Evolutionary conservation across 495 filamentous ascomycete species (phyloP).

Genomic region (Penicillium salamii): DNA sequence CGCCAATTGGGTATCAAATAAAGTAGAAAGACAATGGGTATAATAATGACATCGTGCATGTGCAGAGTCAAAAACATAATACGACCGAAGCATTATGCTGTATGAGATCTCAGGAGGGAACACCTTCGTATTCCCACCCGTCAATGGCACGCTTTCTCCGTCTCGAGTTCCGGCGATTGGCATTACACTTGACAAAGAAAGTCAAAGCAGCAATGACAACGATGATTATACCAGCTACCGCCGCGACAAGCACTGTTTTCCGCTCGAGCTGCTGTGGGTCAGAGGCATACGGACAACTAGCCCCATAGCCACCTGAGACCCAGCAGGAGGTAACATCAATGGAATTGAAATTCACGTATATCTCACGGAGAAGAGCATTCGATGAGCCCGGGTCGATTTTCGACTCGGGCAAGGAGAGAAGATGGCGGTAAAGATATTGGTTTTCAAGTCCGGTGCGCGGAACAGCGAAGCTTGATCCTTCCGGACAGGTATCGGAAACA

Average conservation of each 20-base stretch:
- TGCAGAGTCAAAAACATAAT: too few species aligned
- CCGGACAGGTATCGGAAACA: slow-evolving; percentile 38
- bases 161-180: slow-evolving; percentile 52
- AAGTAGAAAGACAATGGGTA: too few species aligned
- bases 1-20: too few species aligned
- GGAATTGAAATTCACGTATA: slow-evolving; percentile 61
- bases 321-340: slow-evolving; percentile 55
- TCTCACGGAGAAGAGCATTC: slow-evolving; percentile 22
- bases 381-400: slow-evolving; percentile 25
- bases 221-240: slow-evolving; percentile 58
- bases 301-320: slow-evolving; percentile 50
- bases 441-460: slow-evolving; percentile 64
- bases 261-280: slow-evolving; percentile 35
- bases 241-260: slow-evolving; percentile 55
- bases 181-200: slow-evolving; percentile 61
- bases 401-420: slow-evolving; percentile 22
- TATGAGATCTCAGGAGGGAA: slow-evolving; percentile 42
- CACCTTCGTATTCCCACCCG: slow-evolving; percentile 67
- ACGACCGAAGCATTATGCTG: background rate
- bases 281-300: slow-evolving; percentile 52
- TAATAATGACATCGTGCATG: too few species aligned
- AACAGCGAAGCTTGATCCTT: slow-evolving; percentile 41
- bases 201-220: slow-evolving; percentile 57
- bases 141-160: slow-evolving; percentile 50
- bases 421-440: slow-evolving; percentile 45